Evolutionary conservation across 805 yeast genomes (phyloP).

Genomic region (Ogataea dorogensis): DNA sequence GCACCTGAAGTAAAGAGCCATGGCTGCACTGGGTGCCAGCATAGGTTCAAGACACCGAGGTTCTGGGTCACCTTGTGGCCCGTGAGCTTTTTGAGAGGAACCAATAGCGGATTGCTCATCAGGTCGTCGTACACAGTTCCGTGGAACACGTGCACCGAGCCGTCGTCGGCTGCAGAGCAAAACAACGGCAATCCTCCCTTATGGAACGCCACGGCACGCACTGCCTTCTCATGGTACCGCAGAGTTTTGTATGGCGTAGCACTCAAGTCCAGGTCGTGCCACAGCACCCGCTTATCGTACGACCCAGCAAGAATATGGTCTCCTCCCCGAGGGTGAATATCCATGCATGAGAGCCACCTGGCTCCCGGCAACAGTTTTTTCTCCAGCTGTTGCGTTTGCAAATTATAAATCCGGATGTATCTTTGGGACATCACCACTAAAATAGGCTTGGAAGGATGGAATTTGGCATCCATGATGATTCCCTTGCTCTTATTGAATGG

Average conservation of each 20-base stretch:
- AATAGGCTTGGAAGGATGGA: slow-evolving; percentile 96
- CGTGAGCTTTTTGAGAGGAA: slow-evolving; percentile 88
- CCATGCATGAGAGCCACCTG: slow-evolving; percentile 87
- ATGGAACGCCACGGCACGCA: slow-evolving; percentile 84
- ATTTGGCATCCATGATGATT: slow-evolving; percentile 90
- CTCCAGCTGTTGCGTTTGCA: slow-evolving; percentile 77
- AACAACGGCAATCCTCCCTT: slow-evolving; percentile 82
- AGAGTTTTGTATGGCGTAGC: slow-evolving; percentile 92
- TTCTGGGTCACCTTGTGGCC: slow-evolving; percentile 82
- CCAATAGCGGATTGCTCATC: slow-evolving; percentile 92
- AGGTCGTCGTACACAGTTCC: slow-evolving; percentile 94
- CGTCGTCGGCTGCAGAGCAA: slow-evolving; percentile 95
- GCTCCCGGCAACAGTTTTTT: slow-evolving; percentile 94
- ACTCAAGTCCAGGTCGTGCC: slow-evolving; percentile 94
- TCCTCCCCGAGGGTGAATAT: slow-evolving; percentile 89
- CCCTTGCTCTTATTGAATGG: slow-evolving; percentile 94
- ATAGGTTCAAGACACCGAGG: slow-evolving; percentile 81
- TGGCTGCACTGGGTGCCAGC: slow-evolving; percentile 98
- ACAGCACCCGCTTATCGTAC: slow-evolving; percentile 88
- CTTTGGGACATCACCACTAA: slow-evolving; percentile 93
- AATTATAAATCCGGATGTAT: slow-evolving; percentile 85
- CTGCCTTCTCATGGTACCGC: slow-evolving; percentile 93
- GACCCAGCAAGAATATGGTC: slow-evolving; percentile 92
- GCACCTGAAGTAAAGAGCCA: slow-evolving; percentile 98
- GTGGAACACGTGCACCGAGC: slow-evolving; percentile 89